Conservation (phyloP, 2,329 filamentous ascomycete species). For the Penicillium sp. region DNA sequence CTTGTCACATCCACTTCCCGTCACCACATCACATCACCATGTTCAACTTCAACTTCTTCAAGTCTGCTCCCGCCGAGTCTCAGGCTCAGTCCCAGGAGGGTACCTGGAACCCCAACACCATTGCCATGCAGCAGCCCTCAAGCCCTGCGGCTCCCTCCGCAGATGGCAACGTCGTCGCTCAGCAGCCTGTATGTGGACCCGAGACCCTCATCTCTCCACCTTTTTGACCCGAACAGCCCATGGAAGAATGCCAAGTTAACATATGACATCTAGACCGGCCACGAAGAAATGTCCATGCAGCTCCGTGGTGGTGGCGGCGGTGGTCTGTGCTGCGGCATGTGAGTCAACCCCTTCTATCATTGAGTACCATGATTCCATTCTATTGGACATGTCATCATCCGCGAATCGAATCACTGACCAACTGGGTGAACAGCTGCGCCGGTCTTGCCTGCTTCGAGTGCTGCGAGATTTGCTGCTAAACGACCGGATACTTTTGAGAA, state of each 20-base stretch:
- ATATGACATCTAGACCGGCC: slow-evolving; percentile 10
- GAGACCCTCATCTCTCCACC: neutral
- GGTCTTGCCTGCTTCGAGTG: slow-evolving; percentile 32
- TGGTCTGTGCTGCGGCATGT: slow-evolving; percentile 33
- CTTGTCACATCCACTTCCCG: neutral
- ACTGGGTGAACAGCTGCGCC: slow-evolving; percentile 21
- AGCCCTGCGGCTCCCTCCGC: slow-evolving; percentile 25
- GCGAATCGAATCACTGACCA: slow-evolving; percentile 1
- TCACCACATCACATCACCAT: slow-evolving; percentile 7
- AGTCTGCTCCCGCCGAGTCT: slow-evolving; percentile 24
- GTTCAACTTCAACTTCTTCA: slow-evolving; percentile 32
- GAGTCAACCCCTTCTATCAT: slow-evolving; percentile 6
- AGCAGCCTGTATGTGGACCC: slow-evolving; percentile 25
- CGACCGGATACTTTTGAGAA: neutral
- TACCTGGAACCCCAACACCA: slow-evolving; percentile 27
- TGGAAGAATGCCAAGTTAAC: slow-evolving; percentile 2
- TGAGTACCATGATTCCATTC: neutral
- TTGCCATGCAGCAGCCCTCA: slow-evolving; percentile 30
- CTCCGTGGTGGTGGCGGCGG: slow-evolving; percentile 30
- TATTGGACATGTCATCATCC: neutral
- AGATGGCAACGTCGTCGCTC: slow-evolving; percentile 22
- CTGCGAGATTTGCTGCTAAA: slow-evolving; percentile 32
- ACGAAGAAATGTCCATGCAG: slow-evolving; percentile 28
- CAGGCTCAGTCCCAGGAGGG: slow-evolving; percentile 14
- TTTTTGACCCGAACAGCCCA: neutral